Evolutionary conservation across 2,329 filamentous ascomycete genomes (phyloP).

Genomic region (Trichophaea hybrida): DNA sequence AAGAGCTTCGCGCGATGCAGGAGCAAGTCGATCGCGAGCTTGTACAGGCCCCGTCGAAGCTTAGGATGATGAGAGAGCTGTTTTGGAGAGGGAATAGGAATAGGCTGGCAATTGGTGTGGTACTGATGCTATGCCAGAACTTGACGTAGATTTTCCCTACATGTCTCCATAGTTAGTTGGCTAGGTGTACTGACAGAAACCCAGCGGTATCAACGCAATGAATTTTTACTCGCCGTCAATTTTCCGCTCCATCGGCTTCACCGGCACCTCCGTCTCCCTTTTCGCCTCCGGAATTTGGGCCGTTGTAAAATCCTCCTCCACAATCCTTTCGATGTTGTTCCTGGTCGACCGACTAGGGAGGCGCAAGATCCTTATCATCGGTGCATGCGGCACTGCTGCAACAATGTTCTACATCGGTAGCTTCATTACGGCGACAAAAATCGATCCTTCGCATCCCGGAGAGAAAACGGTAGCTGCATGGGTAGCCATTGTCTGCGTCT

Average conservation of each 20-base stretch:
- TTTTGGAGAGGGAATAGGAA: constrained; percentile 34
- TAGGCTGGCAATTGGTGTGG: constrained; percentile 57
- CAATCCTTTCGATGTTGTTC: constrained; percentile 50
- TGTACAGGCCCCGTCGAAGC: constrained; percentile 40
- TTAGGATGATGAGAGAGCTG: constrained; percentile 28
- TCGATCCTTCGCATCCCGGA: constrained; percentile 22
- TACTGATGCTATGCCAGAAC: constrained; percentile 70
- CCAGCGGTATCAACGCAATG: constrained; percentile 62
- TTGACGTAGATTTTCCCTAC: constrained; percentile 31
- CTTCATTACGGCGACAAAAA: constrained; percentile 31
- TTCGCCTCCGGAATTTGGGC: constrained; percentile 64
- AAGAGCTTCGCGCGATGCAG: constrained; percentile 29
- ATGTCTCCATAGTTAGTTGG: not conserved
- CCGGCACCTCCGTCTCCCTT: constrained; percentile 43
- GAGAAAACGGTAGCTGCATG: constrained; percentile 30
- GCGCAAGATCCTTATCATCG: constrained; percentile 32
- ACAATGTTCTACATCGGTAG: constrained; percentile 33
- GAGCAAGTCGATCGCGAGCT: constrained; percentile 43
- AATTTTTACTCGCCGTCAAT: constrained; percentile 62
- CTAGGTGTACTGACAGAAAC: constrained; percentile 33
- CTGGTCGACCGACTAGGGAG: constrained; percentile 35
- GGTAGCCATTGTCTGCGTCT: constrained; percentile 34
- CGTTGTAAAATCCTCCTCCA: constrained; percentile 56
- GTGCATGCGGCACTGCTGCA: constrained; percentile 28
- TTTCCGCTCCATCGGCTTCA: constrained; percentile 51